Evolutionary conservation across 192 early-diverging fungal species (phyloP), one percentile per base, ranked within the genome.

Genomic region (Coemansia sp.): DNA sequence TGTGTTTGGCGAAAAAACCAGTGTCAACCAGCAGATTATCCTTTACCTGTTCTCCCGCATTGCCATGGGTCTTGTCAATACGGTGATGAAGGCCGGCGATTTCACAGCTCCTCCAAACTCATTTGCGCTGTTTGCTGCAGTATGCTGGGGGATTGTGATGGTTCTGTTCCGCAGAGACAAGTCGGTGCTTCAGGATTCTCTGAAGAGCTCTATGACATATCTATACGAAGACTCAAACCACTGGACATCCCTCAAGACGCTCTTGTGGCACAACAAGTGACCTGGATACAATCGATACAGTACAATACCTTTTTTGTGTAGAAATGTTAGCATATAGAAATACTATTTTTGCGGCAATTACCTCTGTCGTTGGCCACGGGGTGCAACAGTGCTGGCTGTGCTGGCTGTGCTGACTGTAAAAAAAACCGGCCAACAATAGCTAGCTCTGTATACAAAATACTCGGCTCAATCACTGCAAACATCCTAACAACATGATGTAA

Each of bases 11-110:
- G 90, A 95, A 63, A 95, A 97, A 74, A 97, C 92, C 70, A 92
- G 89, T 76, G 88, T 98, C 72, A 98, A 98, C 82, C 91, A 96
- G 71, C 97, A 98, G 88, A 98, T 98, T 65, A 89, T 94, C 0
- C 79, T 97, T 55, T 98, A 98, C 67, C 80, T 98, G 46, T 96
- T 98, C 74, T 96, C 95, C 17, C 89, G 97, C 25, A 89, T 98
- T 48, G 75, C 90, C 71, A 86, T 95, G 71, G 97, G 94, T 7
- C 65, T 95, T 38, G 94, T 92, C 61, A 93, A 94, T 78, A 65
- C 94, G 40, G 86, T 86, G 6, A 88, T 94, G 43, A 89, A 94
- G 84, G 85, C 87, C 42, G 72, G 84, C 64, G 61, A 85, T 38
- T 77, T 97, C 40, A 77, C 90, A n/a, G 89, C 88, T 43, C 94